Evolutionary conservation across 371 early-diverging fungal genomes (phyloP), one percentile per base, ranked within the genome.

Genomic region (Syncephalastrum monosporum): DNA sequence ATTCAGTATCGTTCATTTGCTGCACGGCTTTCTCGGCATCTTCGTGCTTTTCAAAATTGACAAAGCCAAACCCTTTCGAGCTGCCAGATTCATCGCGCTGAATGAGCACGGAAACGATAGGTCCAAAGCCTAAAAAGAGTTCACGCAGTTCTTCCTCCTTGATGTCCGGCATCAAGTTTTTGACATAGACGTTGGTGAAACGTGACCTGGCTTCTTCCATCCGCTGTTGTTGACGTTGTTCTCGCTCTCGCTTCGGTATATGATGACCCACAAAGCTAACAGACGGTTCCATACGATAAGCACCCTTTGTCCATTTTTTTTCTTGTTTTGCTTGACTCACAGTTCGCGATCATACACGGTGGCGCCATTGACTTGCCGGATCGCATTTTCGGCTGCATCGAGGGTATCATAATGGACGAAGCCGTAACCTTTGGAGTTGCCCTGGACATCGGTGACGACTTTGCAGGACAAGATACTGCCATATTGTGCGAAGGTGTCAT

Each of bases 401-500:
- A 81, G 71, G 41, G 87, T 92, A 76, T 98, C 97, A 81, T 94
- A 99, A 84, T 99, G 99, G 46, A 98, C 98, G 72, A 97, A 99
- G 29, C 97, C 99, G 77, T 94, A 98, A 12, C 99, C 99, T 64
- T 88, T 91, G 64, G 90, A 91, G 45, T 64, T 64, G 17, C 95
- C 95, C 25, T 91, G 83, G 59, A 93, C 92, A 16, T 71, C 73
- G 50, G 81, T 85, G 42, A 92, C 95, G 48, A 99, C 95, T 82
- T 99, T 99, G 88, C 99, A 99, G 60, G 92, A 93, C n/a, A 95
- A 73, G 64, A 99, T 99, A 70, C 86, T 82, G 54, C 99, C 99
- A 69, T 98, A 99, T 33, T 95, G 91, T n/a, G 92, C 84, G 81
- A 99, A 99, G 47, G 99, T 99, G 71, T 99, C 99, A 75, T 97